These are phyloP conservation scores for Boletales sp. DNA, from an alignment of 768 basidiomycete genomes.

Conservation along the genomic window DNA sequence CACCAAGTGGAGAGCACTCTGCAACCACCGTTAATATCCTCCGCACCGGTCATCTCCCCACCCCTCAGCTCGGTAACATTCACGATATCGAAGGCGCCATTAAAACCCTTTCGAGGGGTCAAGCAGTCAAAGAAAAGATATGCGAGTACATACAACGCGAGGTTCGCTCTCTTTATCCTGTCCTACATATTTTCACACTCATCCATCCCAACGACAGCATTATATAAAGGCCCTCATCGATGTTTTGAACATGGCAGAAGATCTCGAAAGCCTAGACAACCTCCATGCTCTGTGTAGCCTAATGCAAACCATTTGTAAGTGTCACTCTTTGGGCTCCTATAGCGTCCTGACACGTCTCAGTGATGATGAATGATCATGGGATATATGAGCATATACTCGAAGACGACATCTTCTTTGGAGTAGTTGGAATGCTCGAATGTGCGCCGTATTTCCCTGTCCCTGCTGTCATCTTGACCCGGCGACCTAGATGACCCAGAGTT, in stretches of 20 bases:
- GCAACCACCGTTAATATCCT: constrained; percentile 63
- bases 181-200: neutral
- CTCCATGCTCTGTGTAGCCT: constrained; percentile 87
- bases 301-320: constrained; percentile 91
- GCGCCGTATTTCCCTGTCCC: constrained; percentile 28
- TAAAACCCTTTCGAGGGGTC: constrained; percentile 70
- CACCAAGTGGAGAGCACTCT: constrained; percentile 60
- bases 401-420: constrained; percentile 88
- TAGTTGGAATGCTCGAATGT: constrained; percentile 98
- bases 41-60: constrained; percentile 69
- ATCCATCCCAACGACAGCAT: constrained; percentile 45
- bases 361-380: constrained; percentile 91
- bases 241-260: constrained; percentile 86
- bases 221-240: constrained; percentile 86
- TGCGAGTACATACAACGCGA: constrained; percentile 86
- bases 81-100: constrained; percentile 77
- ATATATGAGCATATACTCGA: constrained; percentile 94
- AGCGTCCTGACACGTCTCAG: constrained; percentile 36
- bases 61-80: constrained; percentile 74
- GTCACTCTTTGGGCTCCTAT: neutral
- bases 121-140: constrained; percentile 73
- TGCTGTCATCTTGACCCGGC: constrained; percentile 13
- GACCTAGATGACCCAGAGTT: constrained; percentile 91
- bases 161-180: constrained; percentile 43
- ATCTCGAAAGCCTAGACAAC: constrained; percentile 86